Conservation (phyloP, 345 rosid species). For the Citrus reticulata region DNA sequence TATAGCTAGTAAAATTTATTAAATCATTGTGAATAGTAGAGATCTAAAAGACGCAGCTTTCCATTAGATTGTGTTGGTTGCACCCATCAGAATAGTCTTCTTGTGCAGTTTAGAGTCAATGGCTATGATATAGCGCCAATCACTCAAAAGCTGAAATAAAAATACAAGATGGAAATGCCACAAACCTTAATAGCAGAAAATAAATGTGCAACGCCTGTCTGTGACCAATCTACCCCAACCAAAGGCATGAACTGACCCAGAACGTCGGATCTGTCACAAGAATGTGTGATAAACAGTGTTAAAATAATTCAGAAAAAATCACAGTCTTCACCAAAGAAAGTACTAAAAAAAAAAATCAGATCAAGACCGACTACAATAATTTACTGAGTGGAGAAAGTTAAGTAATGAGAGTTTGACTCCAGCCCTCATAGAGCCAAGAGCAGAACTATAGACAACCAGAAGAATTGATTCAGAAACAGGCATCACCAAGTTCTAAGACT, state of each 20-base stretch:
- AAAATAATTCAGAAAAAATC: conserved; percentile 11
- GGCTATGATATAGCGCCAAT: background rate
- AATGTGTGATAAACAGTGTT: conserved; percentile 8
- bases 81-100: background rate
- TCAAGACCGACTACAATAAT: background rate
- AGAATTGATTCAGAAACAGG: conserved; percentile 1
- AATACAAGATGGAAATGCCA: conserved; percentile 10
- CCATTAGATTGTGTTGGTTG: background rate
- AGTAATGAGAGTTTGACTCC: conserved; percentile 6
- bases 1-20: background rate
- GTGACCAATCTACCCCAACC: conserved; percentile 94
- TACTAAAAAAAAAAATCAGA: background rate
- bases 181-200: conserved; percentile 91
- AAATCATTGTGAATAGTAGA: background rate
- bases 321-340: background rate
- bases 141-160: background rate
- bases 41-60: background rate
- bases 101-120: background rate
- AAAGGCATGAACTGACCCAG: conserved; percentile 99
- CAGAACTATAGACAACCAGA: background rate
- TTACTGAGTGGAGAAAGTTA: background rate
- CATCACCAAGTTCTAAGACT: background rate
- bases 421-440: background rate
- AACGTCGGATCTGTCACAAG: conserved; percentile 80
- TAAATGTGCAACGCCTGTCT: conserved; percentile 90